Evolutionary conservation across 2,329 filamentous ascomycete genomes (phyloP), one percentile per base, ranked within the genome.

Genomic region (Metarhizium guizhouense): DNA sequence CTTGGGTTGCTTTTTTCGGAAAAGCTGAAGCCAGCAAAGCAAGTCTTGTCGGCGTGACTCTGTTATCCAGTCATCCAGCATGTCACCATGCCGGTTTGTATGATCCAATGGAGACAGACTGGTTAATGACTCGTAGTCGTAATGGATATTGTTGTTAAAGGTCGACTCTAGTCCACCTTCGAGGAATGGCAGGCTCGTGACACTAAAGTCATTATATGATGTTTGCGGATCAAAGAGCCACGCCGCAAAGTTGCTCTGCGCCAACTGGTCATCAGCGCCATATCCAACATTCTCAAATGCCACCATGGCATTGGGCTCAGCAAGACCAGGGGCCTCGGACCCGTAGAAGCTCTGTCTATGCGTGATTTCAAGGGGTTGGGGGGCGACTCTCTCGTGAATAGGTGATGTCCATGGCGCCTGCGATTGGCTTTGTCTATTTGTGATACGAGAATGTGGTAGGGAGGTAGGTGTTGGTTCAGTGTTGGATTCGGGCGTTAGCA

Each of bases 151-250:
- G 62, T 74, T 78, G 65, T 78, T 78, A 56, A 80, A 76, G 0
- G 75, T 71, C 1, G 77, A 78, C 63, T 79, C 77, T 11, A 80
- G 66, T 3, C 76, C 76, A 20, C 74, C 74, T 49, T 79, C 76
- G 5, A 76, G 61, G 55, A 79, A 80, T 1, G 76, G 75, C 3
- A 77, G 62, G 18, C 70, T 72, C 3, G 73, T 64, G 16, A 77
- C 67, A 55, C 67, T 64, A 56, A 77, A 72, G 5, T 77, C 75
- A 40, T 65, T 67, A 49, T 73, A 74, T 30, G 61, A 68, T 0
- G 70, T 69, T 51, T 74, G 72, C 2, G 73, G 67, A 47, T 79
- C 74, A 58, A 81, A 80, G 3, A 81, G 67, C 78, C 78, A 81
- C 16, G 70, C 67, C 20, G 73, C 74, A 63, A 81, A 80, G 63